phyloP scores from a whole-genome alignment of 2,329 filamentous ascomycete species.

The Alternaria viburni region DNA sequence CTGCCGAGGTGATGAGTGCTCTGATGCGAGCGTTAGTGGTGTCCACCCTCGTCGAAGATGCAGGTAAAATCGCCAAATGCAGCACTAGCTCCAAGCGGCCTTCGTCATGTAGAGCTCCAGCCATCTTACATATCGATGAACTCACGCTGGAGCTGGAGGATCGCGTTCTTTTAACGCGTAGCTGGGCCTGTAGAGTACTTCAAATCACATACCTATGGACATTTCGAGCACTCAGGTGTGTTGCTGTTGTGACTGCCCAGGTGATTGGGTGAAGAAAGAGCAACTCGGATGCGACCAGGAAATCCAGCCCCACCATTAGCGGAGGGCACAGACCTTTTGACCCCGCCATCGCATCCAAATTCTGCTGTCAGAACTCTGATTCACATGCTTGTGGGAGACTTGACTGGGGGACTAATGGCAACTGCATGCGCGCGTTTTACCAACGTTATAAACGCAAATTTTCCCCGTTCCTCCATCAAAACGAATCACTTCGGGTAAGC shows the following conservation, averaged over 20 bases:
- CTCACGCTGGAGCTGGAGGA: no score
- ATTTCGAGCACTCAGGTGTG: background rate
- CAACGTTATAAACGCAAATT: no score
- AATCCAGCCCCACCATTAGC: constrained; percentile 14
- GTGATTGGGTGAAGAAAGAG: constrained; percentile 9
- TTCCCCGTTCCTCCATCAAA: constrained; percentile 14
- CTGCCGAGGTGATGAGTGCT: constrained; percentile 23
- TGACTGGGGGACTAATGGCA: no score
- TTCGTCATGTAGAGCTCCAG: background rate
- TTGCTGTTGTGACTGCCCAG: background rate
- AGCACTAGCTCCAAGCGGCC: background rate
- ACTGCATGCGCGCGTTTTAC: no score
- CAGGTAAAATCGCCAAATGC: constrained; percentile 1
- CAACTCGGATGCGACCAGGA: background rate
- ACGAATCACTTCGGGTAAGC: constrained; percentile 18
- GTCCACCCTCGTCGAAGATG: background rate
- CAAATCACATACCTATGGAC: constrained; percentile 18
- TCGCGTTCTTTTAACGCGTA: background rate
- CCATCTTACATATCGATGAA: background rate
- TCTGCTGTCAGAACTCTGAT: background rate
- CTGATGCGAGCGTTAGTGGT: constrained; percentile 10
- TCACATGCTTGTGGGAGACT: accelerated
- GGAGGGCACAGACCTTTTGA: constrained; percentile 22
- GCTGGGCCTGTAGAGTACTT: background rate
- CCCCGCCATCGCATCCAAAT: constrained; percentile 11